Base-by-base conservation (phyloP, 345 rosid genomes). In the Limnanthes douglasii region DNA sequence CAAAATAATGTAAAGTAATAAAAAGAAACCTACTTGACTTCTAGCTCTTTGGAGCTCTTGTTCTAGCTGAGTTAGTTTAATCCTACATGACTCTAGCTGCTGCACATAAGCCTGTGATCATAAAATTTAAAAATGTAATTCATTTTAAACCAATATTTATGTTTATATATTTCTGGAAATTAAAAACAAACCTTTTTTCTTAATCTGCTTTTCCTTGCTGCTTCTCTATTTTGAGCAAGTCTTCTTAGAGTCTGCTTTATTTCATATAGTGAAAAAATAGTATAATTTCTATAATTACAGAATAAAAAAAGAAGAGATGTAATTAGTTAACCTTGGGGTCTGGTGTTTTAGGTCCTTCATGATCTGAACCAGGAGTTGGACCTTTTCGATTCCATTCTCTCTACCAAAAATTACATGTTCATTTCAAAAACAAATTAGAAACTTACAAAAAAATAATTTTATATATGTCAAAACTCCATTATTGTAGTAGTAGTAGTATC, bases 171-270 rank as follows among this genome's bases (percentile, higher is more conserved):
- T 11, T 37, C 9, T 19, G 3, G 23, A 24, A 19, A 20, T 26
- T 33, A 19, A 23, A 39, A 4, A 25, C 18, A 43, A 17, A 75
- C 99, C 68, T 90, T 90, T 70, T 90, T 90, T 18, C 99, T 64
- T 23, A 90, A 49, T 47, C 99, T 71, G 65, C 99, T 84, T 65
- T 90, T 90, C 62, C 99, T 73, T 25, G 99, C 99, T 51, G 99
- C 99, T 54, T 90, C 99, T 66, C 99, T 78, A 71, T 90, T 90
- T 64, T 90, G 99, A 56, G 99, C 99, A 25, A 90, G 88, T 55
- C 99, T 78, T 56, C 99, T 80, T 51, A 80, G 23, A 45, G 84
- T 78, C 99, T 90, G 59, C 43, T 23, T 18, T 27, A 22, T 22
- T 13, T 34, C 2, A 45, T 7, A 40, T 21, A 54, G 53, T 31